These are phyloP conservation scores for Podaxis mareebaensis DNA, from an alignment of 768 basidiomycete species.

Conservation along the genomic window DNA sequence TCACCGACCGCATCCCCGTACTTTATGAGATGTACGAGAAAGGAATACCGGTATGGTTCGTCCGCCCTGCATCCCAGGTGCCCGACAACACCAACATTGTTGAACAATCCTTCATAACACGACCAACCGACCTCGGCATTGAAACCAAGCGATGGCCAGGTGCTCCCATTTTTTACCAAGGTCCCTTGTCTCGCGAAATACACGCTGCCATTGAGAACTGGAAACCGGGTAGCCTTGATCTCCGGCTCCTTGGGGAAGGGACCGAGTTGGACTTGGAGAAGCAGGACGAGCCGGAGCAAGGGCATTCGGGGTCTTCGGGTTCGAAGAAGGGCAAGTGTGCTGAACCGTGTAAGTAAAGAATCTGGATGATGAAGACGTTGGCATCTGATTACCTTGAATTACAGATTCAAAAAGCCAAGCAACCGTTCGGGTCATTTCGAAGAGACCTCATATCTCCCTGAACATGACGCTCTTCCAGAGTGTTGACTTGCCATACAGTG, in stretches of 20 bases:
- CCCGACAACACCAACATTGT: background rate
- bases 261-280: background rate
- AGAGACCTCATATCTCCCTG: background rate
- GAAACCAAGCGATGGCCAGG: background rate
- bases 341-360: background rate
- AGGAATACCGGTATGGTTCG: background rate
- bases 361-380: background rate
- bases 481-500: background rate
- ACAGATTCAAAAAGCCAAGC: background rate
- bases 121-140: background rate
- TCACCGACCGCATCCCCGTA: background rate
- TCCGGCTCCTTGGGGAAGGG: background rate
- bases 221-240: background rate
- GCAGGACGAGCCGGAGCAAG: background rate
- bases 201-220: background rate
- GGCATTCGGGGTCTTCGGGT: background rate
- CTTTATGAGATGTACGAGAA: background rate
- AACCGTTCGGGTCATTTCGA: background rate
- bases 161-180: background rate
- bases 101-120: background rate
- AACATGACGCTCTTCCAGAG: background rate
- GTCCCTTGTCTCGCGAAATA: background rate
- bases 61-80: background rate
- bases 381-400: background rate
- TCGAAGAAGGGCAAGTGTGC: background rate